Percentiles rank a stretch among this genome's conserved stretches.
These are phyloP conservation scores for Candida palmyrensis DNA, from an alignment of 805 yeast genomes.

Conservation along the genomic window DNA sequence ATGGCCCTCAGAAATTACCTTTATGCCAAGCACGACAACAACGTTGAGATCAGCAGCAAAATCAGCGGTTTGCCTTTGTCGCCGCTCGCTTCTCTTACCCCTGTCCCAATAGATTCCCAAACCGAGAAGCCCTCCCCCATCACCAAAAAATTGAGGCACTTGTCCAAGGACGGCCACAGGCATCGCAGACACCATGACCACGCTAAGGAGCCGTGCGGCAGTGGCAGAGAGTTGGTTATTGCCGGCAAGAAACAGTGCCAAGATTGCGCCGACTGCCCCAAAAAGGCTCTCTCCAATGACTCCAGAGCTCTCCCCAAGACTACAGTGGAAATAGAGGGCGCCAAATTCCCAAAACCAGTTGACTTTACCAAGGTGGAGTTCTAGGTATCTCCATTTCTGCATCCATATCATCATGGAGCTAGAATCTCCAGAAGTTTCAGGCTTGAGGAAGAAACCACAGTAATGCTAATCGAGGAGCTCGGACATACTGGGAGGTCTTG, in stretches of 20 bases:
- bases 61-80: constrained; percentile 12
- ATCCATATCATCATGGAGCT: background rate
- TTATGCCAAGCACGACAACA: constrained; percentile 32
- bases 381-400: background rate
- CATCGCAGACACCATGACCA: too few relatives aligned
- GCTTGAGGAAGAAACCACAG: too few relatives aligned
- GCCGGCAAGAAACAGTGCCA: constrained; percentile 24
- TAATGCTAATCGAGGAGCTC: too few relatives aligned
- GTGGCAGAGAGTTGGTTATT: too few relatives aligned
- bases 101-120: constrained; percentile 2
- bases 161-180: too few relatives aligned
- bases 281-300: constrained; percentile 8
- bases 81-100: too few relatives aligned
- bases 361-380: constrained; percentile 3
- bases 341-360: constrained; percentile 5
- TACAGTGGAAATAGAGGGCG: constrained; percentile 7
- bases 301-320: constrained; percentile 6
- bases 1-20: constrained; percentile 41
- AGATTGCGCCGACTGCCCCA: constrained; percentile 27
- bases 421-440: too few relatives aligned
- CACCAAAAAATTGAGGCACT: constrained; percentile 9
- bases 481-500: too few relatives aligned
- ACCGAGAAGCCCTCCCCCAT: background rate
- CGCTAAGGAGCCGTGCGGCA: too few relatives aligned
- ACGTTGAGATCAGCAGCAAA: constrained; percentile 11